A percentile compares a stretch with the other conserved stretches of the same genome.
Evolutionary conservation across 441 rosid species (phyloP).

Genomic region (Euphorbia schlechtendalii): DNA sequence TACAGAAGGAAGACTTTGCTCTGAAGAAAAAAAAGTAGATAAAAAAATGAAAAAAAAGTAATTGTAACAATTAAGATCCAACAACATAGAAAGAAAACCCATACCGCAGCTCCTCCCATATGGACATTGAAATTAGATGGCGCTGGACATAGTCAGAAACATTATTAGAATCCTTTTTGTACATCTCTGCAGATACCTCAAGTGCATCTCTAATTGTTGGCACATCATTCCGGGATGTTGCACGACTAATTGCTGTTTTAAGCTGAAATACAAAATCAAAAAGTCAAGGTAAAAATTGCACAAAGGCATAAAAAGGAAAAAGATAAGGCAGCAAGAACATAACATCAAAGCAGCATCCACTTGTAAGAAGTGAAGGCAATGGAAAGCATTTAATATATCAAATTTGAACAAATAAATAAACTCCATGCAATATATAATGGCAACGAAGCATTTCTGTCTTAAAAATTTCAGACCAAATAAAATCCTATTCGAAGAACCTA

Average conservation of each 20-base stretch:
- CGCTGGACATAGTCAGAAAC: slow-evolving; percentile 93
- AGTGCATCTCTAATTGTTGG: slow-evolving; percentile 87
- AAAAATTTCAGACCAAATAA: slow-evolving; percentile 3
- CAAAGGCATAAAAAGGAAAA: neutral
- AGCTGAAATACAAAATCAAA: slow-evolving; percentile 45
- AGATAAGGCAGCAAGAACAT: neutral
- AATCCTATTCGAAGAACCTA: slow-evolving; percentile 7
- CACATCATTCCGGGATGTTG: slow-evolving; percentile 89
- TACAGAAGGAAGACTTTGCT: neutral
- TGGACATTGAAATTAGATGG: slow-evolving; percentile 84
- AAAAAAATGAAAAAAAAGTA: neutral
- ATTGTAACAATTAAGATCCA: slow-evolving; percentile 9
- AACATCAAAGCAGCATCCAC: neutral
- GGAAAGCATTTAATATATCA: neutral
- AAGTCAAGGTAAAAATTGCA: slow-evolving; percentile 5
- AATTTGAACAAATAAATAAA: neutral
- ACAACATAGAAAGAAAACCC: slow-evolving; percentile 14
- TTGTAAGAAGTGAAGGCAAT: slow-evolving; percentile 1
- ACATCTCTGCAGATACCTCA: slow-evolving; percentile 98
- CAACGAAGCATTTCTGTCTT: neutral
- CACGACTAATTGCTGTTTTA: slow-evolving; percentile 89
- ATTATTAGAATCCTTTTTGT: slow-evolving; percentile 81
- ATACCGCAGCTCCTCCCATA: slow-evolving; percentile 97
- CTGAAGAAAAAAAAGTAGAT: neutral
- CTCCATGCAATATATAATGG: neutral